These are phyloP conservation scores for Paramecium sexaurelia DNA, from an alignment of 73 alveolate species.

Conservation along the genomic window DNA sequence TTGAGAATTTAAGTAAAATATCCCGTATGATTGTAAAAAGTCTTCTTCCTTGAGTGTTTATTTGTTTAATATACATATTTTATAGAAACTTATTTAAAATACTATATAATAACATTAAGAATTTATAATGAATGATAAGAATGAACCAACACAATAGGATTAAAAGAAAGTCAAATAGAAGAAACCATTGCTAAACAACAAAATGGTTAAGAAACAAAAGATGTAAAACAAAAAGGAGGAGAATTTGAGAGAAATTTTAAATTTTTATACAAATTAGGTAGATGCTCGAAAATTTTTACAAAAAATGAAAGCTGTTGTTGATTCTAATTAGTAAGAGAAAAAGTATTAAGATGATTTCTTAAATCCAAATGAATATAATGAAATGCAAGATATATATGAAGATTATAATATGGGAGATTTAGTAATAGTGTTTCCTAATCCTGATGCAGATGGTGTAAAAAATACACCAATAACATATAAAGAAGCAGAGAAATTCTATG, in stretches of 20 bases:
- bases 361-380: slow-evolving; percentile 48
- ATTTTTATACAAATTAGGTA: slow-evolving; percentile 21
- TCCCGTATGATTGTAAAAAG: not conserved
- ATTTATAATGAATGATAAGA: not conserved
- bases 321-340: not conserved
- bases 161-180: not conserved
- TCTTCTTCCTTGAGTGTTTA: slow-evolving; percentile 1
- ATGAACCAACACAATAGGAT: not conserved
- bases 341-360: slow-evolving; percentile 34
- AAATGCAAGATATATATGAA: slow-evolving; percentile 13
- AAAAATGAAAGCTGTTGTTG: slow-evolving; percentile 27
- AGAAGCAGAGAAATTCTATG: slow-evolving; percentile 41
- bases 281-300: slow-evolving; percentile 3
- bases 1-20: not conserved
- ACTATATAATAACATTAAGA: not conserved
- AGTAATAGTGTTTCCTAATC: slow-evolving; percentile 28
- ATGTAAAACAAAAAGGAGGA: slow-evolving; percentile 33
- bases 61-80: not conserved
- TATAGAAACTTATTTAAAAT: no score
- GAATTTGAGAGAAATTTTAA: slow-evolving; percentile 16
- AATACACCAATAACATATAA: not conserved
- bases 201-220: slow-evolving; percentile 7
- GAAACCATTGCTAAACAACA: not conserved
- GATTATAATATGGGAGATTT: slow-evolving; percentile 56
- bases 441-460: slow-evolving; percentile 35